Evolutionary conservation across 495 filamentous ascomycete species (phyloP), one percentile per base, ranked within the genome.

Genomic region (Aspergillus indologenus): DNA sequence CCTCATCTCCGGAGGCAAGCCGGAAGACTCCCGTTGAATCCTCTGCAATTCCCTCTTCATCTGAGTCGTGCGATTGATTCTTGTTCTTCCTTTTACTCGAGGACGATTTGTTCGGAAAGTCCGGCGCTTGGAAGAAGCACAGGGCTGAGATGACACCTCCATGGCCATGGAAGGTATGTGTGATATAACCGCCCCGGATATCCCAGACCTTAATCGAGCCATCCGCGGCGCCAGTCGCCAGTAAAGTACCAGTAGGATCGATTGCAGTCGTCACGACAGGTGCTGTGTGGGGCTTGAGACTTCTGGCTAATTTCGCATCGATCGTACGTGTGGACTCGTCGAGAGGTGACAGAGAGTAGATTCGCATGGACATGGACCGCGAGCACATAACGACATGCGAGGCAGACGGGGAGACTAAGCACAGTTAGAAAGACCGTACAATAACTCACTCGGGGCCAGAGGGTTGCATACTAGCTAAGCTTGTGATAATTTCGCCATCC

Each of bases 171-270:
- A 99, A 92, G 2, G 91, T 97, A 71, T 99, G 94, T 17, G 94
- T 99, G 23, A 90, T 84, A 69, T 86, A 98, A 15, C 94, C 95
- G 18, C 89, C 91, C 57, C 81, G 75, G 42, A 99, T 92, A 75
- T 99, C 95, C 91, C 91, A 98, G 53, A 99, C 87, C 71, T 99
- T 99, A 60, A 96, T 87, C 4, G 86, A 81, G 23, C 94, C 94
- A 73, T 98, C 94, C 8, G 94, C 90, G 22, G 85, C 90, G 54
- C 94, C 94, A 19, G 92, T 96, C 40, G 93, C 94, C 44, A 98
- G 75, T 12, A 99, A 76, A 15, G 93, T 97, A 65, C 92, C 87
- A 2, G 92, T 96, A 31, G 80, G 78, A 69, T 99, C 94, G 47
- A 91, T 82, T 17, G 89, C 85, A 17, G 90, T 80, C 3, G 92